Percentiles rank a stretch among this genome's conserved stretches.
Evolutionary conservation across 164 flowering plant genomes (phyloP).

Genomic region (Protea cynaroides): DNA sequence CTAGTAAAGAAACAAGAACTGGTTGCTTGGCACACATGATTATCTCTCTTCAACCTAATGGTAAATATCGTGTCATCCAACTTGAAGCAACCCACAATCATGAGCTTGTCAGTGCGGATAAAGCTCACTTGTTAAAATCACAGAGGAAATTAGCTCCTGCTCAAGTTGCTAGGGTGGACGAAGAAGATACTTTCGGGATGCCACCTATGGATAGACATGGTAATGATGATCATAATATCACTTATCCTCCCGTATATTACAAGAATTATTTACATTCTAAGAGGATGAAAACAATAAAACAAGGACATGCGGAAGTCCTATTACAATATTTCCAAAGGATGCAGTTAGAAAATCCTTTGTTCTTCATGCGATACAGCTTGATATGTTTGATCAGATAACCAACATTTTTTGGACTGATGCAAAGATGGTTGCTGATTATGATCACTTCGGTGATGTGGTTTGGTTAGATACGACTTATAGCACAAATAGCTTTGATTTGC

Average conservation of each 20-base stretch:
- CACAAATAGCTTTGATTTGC: conserved; percentile 16
- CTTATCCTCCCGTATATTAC: conserved; percentile 9
- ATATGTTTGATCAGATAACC: conserved; percentile 20
- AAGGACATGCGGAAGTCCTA: conserved; percentile 12
- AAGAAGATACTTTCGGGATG: conserved; percentile 5
- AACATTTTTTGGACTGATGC: conserved; percentile 37
- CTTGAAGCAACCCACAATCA: conserved; percentile 23
- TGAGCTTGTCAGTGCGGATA: conserved; percentile 9
- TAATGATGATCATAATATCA: conserved; percentile 14
- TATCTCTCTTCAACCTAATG: conserved; percentile 14
- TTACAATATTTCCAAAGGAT: conserved; percentile 23
- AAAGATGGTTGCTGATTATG: conserved; percentile 6
- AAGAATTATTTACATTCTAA: conserved; percentile 13
- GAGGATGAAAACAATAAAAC: conserved; percentile 6
- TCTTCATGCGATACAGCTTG: conserved; percentile 23
- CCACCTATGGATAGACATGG: neutral
- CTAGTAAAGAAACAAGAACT: conserved; percentile 24
- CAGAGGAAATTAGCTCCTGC: conserved; percentile 16
- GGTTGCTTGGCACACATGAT: conserved; percentile 19
- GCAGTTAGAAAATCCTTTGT: conserved; percentile 21
- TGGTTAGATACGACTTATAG: neutral
- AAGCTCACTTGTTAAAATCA: conserved; percentile 20
- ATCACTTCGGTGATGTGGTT: too few relatives aligned
- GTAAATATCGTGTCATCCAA: conserved; percentile 24
- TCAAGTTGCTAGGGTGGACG: conserved; percentile 15